Evolutionary conservation across 371 early-diverging fungal genomes (phyloP).

Genomic region (Blastocladiella emersonii): DNA sequence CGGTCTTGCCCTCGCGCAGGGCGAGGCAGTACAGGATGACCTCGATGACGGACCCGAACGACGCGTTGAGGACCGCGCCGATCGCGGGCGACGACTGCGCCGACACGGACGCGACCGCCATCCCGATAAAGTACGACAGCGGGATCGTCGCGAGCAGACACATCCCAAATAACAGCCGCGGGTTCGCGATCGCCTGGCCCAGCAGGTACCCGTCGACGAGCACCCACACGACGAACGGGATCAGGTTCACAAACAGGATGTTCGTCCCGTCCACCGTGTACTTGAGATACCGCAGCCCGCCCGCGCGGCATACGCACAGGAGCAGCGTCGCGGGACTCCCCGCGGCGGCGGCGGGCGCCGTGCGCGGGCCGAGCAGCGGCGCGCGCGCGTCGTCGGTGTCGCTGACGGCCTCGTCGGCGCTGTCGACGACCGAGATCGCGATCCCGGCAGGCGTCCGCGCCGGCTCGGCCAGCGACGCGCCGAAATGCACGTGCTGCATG

Average conservation of each 20-base stretch:
- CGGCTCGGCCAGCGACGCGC: too few relatives aligned
- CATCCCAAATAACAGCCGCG: conserved; percentile 54
- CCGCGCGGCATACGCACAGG: conserved; percentile 61
- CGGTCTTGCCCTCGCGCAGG: conserved; percentile 69
- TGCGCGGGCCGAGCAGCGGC: too few relatives aligned
- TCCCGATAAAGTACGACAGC: conserved; percentile 89
- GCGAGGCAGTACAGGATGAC: conserved; percentile 84
- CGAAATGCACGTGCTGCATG: too few relatives aligned
- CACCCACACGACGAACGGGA: conserved; percentile 62
- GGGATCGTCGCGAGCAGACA: conserved; percentile 82
- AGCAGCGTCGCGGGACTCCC: conserved; percentile 26
- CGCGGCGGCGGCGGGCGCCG: background rate
- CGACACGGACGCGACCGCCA: conserved; percentile 87
- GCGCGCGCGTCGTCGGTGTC: too few relatives aligned
- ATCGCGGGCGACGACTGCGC: conserved; percentile 78
- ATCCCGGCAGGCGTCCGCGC: too few relatives aligned
- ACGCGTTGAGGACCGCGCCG: conserved; percentile 92
- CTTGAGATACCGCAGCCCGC: conserved; percentile 73
- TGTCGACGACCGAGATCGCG: background rate
- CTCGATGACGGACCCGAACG: conserved; percentile 92
- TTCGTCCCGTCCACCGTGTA: conserved; percentile 93
- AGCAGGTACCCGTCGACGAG: conserved; percentile 69
- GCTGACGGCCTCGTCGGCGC: conserved; percentile 21
- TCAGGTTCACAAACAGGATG: conserved; percentile 84
- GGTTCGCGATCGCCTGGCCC: conserved; percentile 33